Evolutionary conservation across 805 yeast genomes (phyloP), one percentile per base, ranked within the genome.

Genomic region (Starmera quercuum): DNA sequence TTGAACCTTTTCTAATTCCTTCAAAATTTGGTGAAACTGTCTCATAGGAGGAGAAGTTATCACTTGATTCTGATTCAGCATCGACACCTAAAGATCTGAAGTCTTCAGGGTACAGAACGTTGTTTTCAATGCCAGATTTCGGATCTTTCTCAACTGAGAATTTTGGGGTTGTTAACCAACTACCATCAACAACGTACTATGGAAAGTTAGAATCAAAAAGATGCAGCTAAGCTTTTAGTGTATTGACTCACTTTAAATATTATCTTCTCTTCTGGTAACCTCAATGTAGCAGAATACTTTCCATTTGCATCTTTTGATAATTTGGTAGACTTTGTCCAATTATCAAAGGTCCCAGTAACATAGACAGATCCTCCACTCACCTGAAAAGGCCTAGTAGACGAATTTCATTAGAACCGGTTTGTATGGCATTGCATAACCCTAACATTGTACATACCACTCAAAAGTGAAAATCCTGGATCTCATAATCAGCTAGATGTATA

Each of bases 341-440:
- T 61, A 45, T 73, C 79, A 48, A 71, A 71, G 20, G 71, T 61
- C n/a, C 82, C 82, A 25, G 81, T 72, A 30, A 76, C 74, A 40
- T 66, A 70, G 28, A 75, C 81, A n/a, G 59, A 50, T 4, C 39
- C 39, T 6, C 53, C 57, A 29, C 36, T 38, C n/a, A n/a, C n/a
- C 4, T 41, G 29, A 3, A 38, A 40, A 7, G 61, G 61, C 65
- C 65, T 61, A 19, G 16, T 23, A n/a, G n/a, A n/a, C n/a, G n/a
- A n/a, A n/a, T n/a, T n/a, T n/a, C n/a, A n/a, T n/a, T n/a, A n/a
- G n/a, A n/a, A n/a, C n/a, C n/a, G n/a, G n/a, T n/a, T n/a, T n/a
- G n/a, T n/a, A n/a, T n/a, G n/a, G n/a, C n/a, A n/a, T n/a, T n/a
- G n/a, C n/a, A n/a, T n/a, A n/a, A n/a, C n/a, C n/a, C n/a, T n/a